These are phyloP conservation scores for Passiflora organensis DNA, from an alignment of 345 rosid genomes.

Conservation along the genomic window DNA sequence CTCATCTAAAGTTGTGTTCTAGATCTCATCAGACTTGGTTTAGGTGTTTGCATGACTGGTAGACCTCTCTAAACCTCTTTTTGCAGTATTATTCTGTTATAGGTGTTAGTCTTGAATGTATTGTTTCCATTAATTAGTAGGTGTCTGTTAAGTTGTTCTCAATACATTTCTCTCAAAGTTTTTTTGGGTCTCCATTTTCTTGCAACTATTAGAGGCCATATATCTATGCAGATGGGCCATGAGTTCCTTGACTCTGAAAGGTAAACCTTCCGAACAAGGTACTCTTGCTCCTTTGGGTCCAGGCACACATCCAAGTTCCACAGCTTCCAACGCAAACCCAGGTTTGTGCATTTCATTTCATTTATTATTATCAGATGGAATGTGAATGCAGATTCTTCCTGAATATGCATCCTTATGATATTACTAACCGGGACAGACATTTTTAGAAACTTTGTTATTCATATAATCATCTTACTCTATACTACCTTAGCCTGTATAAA, in stretches of 20 bases:
- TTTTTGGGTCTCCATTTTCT: neutral
- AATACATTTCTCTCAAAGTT: neutral
- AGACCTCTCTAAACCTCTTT: too few relatives aligned
- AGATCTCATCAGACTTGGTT: too few relatives aligned
- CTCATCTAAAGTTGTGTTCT: too few relatives aligned
- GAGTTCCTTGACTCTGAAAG: conserved; percentile 95
- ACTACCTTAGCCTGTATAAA: too few relatives aligned
- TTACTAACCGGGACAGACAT: neutral
- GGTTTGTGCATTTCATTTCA: conserved; percentile 29
- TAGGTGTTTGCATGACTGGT: too few relatives aligned
- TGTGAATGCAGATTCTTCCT: too few relatives aligned
- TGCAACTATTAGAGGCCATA: neutral
- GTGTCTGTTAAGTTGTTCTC: neutral
- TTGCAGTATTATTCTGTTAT: too few relatives aligned
- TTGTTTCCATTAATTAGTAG: too few relatives aligned
- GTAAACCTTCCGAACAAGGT: conserved; percentile 81
- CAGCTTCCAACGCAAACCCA: conserved; percentile 54
- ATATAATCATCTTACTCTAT: too few relatives aligned
- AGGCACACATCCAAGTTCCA: conserved; percentile 38
- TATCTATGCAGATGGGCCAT: conserved; percentile 83
- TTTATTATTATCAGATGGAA: too few relatives aligned
- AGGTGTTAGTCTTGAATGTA: too few relatives aligned
- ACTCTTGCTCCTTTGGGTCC: conserved; percentile 58
- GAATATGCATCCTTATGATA: neutral
- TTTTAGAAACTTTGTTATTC: too few relatives aligned